Evolutionary conservation across 345 rosid genomes (phyloP).

Genomic region (Brassica rapa): DNA sequence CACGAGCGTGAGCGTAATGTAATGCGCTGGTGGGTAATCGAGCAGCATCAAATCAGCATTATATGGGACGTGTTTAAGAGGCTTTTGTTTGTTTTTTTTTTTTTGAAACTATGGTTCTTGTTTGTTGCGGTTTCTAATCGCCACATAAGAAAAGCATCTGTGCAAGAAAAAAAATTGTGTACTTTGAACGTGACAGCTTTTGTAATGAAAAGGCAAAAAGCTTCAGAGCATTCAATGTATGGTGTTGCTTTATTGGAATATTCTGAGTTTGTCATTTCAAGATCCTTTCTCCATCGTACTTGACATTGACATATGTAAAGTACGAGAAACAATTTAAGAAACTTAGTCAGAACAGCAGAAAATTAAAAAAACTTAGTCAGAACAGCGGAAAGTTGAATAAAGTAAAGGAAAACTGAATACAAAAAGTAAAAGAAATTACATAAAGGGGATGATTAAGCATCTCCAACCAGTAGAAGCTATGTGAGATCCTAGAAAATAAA

Average conservation of each 20-base stretch:
- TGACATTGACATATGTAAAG: slow-evolving; percentile 9
- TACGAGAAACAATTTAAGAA: neutral
- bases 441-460: neutral
- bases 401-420: neutral
- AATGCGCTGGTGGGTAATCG: slow-evolving; percentile 37
- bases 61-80: slow-evolving; percentile 31
- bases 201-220: neutral
- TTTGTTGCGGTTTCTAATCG: slow-evolving; percentile 37
- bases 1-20: slow-evolving; percentile 37
- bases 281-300: slow-evolving; percentile 21
- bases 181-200: slow-evolving; percentile 38
- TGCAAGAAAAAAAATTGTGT: slow-evolving; percentile 5
- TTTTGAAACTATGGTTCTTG: neutral
- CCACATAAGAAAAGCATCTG: slow-evolving; percentile 36
- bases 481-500: no score
- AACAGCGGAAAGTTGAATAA: neutral
- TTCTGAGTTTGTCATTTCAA: slow-evolving; percentile 33
- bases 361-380: neutral
- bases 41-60: slow-evolving; percentile 21
- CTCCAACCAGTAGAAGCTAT: no score
- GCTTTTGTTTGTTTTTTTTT: slow-evolving; percentile 22
- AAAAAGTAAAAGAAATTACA: neutral
- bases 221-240: slow-evolving; percentile 25
- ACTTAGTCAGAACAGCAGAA: neutral
- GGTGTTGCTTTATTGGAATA: slow-evolving; percentile 37